These are phyloP conservation scores for Diaporthe citriasiana DNA, from an alignment of 2,329 filamentous ascomycete species.

Conservation along the genomic window DNA sequence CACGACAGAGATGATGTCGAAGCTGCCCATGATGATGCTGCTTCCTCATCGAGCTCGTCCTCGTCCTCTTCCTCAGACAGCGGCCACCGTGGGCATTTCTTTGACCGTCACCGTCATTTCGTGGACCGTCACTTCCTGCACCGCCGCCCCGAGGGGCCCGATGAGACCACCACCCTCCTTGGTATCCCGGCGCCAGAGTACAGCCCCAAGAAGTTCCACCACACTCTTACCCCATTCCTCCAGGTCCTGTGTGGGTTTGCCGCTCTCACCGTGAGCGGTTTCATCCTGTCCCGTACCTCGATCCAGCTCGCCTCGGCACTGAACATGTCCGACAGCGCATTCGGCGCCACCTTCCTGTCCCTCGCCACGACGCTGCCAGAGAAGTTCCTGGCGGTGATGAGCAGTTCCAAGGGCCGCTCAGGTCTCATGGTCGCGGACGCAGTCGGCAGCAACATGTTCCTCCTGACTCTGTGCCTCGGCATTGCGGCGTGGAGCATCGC, in stretches of 20 bases:
- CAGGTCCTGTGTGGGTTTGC: conserved; percentile 49
- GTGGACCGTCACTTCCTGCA: conserved; percentile 16
- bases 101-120: conserved; percentile 28
- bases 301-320: conserved; percentile 41
- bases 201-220: conserved; percentile 30
- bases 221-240: conserved; percentile 36
- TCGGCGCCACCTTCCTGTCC: conserved; percentile 41
- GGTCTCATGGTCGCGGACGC: conserved; percentile 67
- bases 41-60: conserved; percentile 53
- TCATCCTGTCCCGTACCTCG: conserved; percentile 42
- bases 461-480: conserved; percentile 64
- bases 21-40: conserved; percentile 45
- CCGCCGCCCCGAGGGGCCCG: conserved; percentile 2
- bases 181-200: conserved; percentile 12
- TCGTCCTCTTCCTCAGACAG: conserved; percentile 53
- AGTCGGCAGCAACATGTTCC: conserved; percentile 68
- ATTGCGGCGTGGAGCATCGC: conserved; percentile 46
- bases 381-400: conserved; percentile 65
- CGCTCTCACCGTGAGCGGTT: conserved; percentile 57
- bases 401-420: conserved; percentile 59
- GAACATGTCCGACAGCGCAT: conserved; percentile 43
- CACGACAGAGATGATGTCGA: conserved; percentile 52
- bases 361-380: conserved; percentile 66
- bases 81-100: neutral
- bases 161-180: conserved; percentile 38